Evolutionary conservation across 2,329 filamentous ascomycete genomes (phyloP).

Genomic region (Ophiostoma montium): DNA sequence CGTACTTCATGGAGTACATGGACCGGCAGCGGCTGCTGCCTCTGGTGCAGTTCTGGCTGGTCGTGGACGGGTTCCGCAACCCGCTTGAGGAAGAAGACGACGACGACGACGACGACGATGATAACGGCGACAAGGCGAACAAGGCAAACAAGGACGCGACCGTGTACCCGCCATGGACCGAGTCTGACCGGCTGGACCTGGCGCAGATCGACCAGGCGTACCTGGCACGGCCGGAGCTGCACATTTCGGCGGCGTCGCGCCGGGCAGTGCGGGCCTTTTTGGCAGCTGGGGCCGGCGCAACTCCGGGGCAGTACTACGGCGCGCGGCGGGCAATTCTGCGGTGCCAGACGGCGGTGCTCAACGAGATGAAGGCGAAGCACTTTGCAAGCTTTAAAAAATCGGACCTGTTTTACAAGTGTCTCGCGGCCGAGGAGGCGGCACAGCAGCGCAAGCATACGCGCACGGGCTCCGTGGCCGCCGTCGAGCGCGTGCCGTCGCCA

Average conservation of each 20-base stretch:
- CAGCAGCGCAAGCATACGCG: constrained; percentile 9
- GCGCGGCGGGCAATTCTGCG: constrained; percentile 70
- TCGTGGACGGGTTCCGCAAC: constrained; percentile 91
- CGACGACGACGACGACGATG: constrained; percentile 52
- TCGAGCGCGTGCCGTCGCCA: not conserved
- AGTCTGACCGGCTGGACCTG: constrained; percentile 74
- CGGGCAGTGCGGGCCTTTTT: constrained; percentile 64
- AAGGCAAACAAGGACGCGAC: constrained; percentile 42
- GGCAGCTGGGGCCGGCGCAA: constrained; percentile 60
- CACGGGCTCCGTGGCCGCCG: not conserved
- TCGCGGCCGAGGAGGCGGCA: constrained; percentile 66
- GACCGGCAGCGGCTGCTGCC: constrained; percentile 77
- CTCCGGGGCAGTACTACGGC: constrained; percentile 65
- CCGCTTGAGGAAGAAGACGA: constrained; percentile 78
- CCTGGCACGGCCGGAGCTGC: constrained; percentile 66
- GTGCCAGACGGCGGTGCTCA: constrained; percentile 69
- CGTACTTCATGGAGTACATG: constrained; percentile 99
- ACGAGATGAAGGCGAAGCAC: constrained; percentile 68
- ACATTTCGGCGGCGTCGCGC: constrained; percentile 56
- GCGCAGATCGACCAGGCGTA: constrained; percentile 88
- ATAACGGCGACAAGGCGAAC: constrained; percentile 52
- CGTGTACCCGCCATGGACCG: constrained; percentile 46
- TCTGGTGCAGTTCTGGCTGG: constrained; percentile 94
- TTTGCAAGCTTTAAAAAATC: constrained; percentile 83
- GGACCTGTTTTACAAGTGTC: constrained; percentile 89